Base-by-base conservation (phyloP, 176 grass and related monocot genomes). In the Oryza officinalis region DNA sequence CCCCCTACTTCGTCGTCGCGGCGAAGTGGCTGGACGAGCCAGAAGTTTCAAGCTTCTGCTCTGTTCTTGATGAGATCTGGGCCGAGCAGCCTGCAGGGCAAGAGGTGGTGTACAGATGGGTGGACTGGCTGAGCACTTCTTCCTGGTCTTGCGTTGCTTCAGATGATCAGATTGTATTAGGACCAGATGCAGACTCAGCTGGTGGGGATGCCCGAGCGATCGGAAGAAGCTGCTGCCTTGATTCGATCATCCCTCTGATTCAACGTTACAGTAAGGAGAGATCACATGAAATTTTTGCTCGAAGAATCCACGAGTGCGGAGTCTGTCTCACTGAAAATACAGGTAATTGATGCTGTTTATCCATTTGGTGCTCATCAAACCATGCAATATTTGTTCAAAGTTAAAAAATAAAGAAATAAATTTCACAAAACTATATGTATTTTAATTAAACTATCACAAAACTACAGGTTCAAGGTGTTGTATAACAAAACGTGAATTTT, bases 51-150 rank as follows among this genome's bases (percentile, higher is more conserved):
- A 64, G 47, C 18, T 74, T 92, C 54, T 92, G 90, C 67, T 49
- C 54, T 25, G 82, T 63, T 35, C 49, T 92, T 77, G 90, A 92
- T 57, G 59, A 74, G 33, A 92, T 92, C 32, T 92, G 86, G 86
- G 71, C 37, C 9, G 90, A 86, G 32, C 86, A 83, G 63, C 72
- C 73, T 50, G 47, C 47, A 52, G 73, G 86, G 25, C 86, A 92
- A 37, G 86, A 92, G 57, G 79, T 86, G 41, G 84, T 86, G 52
- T 92, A 80, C 73, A 66, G 74, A 12, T 92, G 90, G 90, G 76
- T 77, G n/a, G 83, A 92, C n/a, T 86, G 90, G 86, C 60, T 89
- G 23, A 73, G 81, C 26, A 77, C 68, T 37, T 83, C 74, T 23
- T 80, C 30, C 30, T 76, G 30, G 74, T 76, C 30, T 5, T 74